Conservation (phyloP, 129 eudicot genomes). For the Mikania micrantha region DNA sequence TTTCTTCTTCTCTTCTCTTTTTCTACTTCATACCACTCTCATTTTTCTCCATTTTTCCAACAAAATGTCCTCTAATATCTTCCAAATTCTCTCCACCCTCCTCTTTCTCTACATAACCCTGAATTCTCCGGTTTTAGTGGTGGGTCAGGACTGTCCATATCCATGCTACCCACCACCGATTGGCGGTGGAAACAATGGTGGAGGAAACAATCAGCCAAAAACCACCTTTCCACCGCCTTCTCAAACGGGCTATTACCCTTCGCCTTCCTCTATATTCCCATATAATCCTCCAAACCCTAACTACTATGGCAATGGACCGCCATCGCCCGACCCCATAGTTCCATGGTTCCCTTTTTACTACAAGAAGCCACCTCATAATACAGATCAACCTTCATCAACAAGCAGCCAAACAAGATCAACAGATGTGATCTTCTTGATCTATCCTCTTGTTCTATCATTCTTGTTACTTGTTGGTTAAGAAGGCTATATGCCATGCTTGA, state of each 20-base stretch:
- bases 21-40: conserved; percentile 21
- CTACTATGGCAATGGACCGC: conserved; percentile 27
- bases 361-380: conserved; percentile 56
- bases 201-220: conserved; percentile 36
- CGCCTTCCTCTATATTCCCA: conserved; percentile 33
- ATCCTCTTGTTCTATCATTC: conserved; percentile 25
- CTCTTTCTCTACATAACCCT: conserved; percentile 21
- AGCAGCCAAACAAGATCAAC: conserved; percentile 16
- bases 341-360: conserved; percentile 78
- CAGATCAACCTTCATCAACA: conserved; percentile 36
- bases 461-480: conserved; percentile 15
- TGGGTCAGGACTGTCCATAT: conserved; percentile 54
- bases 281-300: conserved; percentile 46
- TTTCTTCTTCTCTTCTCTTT: conserved; percentile 16
- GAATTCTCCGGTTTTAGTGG: conserved; percentile 6
- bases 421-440: conserved; percentile 3
- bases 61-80: conserved; percentile 36
- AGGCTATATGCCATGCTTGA: not conserved
- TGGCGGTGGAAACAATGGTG: conserved; percentile 21
- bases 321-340: conserved; percentile 57
- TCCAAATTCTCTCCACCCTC: conserved; percentile 30
- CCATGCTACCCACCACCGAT: conserved; percentile 83
- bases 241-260: conserved; percentile 18
- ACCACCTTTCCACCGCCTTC: conserved; percentile 41
- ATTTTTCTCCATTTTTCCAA: not conserved